Base-by-base conservation (phyloP, 352 stramenopile species). In the Blastocystis sp. region DNA sequence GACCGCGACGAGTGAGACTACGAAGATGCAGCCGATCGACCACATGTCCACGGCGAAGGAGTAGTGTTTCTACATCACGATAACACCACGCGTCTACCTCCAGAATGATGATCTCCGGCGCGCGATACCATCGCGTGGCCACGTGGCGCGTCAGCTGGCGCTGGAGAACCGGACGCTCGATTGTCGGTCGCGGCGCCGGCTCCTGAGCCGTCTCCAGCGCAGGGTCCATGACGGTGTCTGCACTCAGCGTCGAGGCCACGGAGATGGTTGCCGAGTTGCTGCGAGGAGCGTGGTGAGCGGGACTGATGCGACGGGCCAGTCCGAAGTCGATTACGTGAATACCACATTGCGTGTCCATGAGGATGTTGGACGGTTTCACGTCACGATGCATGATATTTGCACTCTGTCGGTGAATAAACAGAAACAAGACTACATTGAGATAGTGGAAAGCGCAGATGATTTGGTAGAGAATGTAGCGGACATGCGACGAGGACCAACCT, bases 11-110 rank as follows among this genome's bases (percentile, higher is more conserved):
- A 34, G 0, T 16, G 32, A 59, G 7, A 7, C 95, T 34, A 95
- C 95, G 21, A 98, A 89, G 84, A 99, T 98, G 90, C 96, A 99
- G 9, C 96, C 96, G 61, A 99, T 88, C 64, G 94, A 97, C 96
- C 96, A 99, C 92, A 98, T 98, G 89, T 99, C 96, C 84, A 99
- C 97, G 16, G 94, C 93, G 48, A 95, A 94, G 71, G 91, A 93
- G 89, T 99, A 99, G 48, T 64, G 4, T 21, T 65, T 81, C 75
- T 91, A 89, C 18, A 59, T 81, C 34, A 81, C 29, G 18, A 21
- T 1, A 27, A 40, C 4, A 3, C 16, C 32, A 21, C 11, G 38
- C 16, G 63, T 24, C 40, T 2, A 87, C 77, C 1, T 92, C 93
- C 36, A 92, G 94, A 56, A 96, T 89, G 77, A 97, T 79, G 61